Percentiles rank a stretch among this genome's conserved stretches.
Conservation (phyloP, 176 grass and related monocot genomes). For the Zea luxurians region DNA sequence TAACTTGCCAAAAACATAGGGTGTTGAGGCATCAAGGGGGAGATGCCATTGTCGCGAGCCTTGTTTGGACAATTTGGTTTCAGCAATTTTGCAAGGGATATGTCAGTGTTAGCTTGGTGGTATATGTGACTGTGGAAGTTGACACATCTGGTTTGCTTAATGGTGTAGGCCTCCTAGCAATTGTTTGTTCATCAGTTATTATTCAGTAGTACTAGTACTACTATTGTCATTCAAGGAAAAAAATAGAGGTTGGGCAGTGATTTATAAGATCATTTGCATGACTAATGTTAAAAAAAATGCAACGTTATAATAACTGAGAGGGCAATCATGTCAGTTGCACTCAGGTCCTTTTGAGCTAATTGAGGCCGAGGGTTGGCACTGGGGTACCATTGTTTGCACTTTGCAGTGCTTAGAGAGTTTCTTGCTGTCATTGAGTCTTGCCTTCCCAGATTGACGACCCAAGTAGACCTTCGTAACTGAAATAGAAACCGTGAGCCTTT, state of each 20-base stretch:
- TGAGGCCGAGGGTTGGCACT: constrained; percentile 32
- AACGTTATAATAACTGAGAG: constrained; percentile 50
- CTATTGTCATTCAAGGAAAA: neutral
- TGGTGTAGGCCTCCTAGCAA: constrained; percentile 45
- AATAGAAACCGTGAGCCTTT: no score
- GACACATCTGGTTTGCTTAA: constrained; percentile 59
- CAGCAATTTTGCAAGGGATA: constrained; percentile 40
- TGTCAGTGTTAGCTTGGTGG: constrained; percentile 55
- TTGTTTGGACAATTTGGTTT: constrained; percentile 52
- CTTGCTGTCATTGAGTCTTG: no score
- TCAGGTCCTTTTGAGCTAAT: constrained; percentile 48
- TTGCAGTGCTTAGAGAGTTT: no score
- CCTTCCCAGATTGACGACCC: no score
- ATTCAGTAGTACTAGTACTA: no score
- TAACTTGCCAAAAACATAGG: constrained; percentile 40
- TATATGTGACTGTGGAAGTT: constrained; percentile 49
- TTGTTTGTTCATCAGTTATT: neutral
- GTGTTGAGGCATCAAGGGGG: constrained; percentile 45
- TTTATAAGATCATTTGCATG: no score
- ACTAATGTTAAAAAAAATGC: neutral
- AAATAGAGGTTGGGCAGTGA: no score
- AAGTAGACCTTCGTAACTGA: no score
- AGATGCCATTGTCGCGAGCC: constrained; percentile 57
- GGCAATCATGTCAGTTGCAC: constrained; percentile 57
- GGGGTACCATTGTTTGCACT: constrained; percentile 59